Conservation (phyloP, 2,329 filamentous ascomycete species). For the Calonectria naviculata region DNA sequence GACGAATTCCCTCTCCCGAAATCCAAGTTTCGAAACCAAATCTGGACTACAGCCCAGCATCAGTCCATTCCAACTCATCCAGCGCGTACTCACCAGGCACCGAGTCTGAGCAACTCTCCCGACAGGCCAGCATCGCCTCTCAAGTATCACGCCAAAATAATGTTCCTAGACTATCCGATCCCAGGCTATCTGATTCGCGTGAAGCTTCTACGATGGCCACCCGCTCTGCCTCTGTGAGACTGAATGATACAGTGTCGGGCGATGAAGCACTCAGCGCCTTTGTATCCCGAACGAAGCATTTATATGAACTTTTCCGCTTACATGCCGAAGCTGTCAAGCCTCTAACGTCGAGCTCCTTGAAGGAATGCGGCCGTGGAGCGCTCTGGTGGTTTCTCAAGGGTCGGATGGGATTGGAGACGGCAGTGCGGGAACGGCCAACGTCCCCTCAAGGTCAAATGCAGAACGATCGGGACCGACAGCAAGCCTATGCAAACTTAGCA, state of each 20-base stretch:
- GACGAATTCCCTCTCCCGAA: slow-evolving; percentile 43
- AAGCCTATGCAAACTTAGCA: slow-evolving; percentile 86
- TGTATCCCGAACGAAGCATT: slow-evolving; percentile 75
- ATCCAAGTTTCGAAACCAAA: slow-evolving; percentile 34
- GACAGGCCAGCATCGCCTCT: slow-evolving; percentile 32
- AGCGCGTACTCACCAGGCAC: slow-evolving; percentile 38
- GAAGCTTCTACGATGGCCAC: slow-evolving; percentile 40
- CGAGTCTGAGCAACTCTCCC: slow-evolving; percentile 34
- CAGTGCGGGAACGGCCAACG: slow-evolving; percentile 72
- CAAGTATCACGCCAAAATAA: slow-evolving; percentile 37
- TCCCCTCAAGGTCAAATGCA: slow-evolving; percentile 63
- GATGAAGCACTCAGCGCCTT: slow-evolving; percentile 79
- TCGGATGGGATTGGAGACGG: slow-evolving; percentile 77
- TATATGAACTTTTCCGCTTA: slow-evolving; percentile 80
- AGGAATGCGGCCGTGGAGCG: slow-evolving; percentile 77
- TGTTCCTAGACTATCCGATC: slow-evolving; percentile 32
- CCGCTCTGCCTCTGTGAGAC: slow-evolving; percentile 49
- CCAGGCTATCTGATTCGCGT: slow-evolving; percentile 17
- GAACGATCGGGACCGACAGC: slow-evolving; percentile 70
- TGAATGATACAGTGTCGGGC: slow-evolving; percentile 60
- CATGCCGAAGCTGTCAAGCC: slow-evolving; percentile 81
- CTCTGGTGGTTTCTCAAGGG: slow-evolving; percentile 94
- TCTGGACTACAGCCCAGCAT: slow-evolving; percentile 55
- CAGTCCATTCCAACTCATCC: slow-evolving; percentile 47
- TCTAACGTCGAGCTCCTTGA: slow-evolving; percentile 69